phyloP scores from a whole-genome alignment of 2,329 filamentous ascomycete species.

The Pseudogymnoascus sp. region DNA sequence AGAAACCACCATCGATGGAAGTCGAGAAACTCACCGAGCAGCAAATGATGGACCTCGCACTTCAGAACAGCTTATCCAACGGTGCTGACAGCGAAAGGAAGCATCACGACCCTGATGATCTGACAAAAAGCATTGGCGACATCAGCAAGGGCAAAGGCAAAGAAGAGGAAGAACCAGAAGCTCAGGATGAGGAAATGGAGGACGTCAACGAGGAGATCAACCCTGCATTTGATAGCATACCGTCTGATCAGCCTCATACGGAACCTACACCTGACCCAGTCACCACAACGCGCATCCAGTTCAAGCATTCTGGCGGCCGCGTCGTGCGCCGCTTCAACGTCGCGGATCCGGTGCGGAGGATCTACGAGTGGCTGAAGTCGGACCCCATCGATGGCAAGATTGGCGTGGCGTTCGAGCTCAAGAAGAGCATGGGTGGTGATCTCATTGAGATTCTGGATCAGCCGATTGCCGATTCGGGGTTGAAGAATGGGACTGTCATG shows the following conservation, averaged over 20 bases:
- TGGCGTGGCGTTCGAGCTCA: constrained; percentile 76
- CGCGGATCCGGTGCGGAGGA: constrained; percentile 65
- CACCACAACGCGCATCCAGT: constrained; percentile 81
- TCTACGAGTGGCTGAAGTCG: constrained; percentile 96
- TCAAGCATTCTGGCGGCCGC: constrained; percentile 75
- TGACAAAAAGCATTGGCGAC: constrained; percentile 59
- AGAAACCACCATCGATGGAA: constrained; percentile 60
- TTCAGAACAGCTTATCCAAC: constrained; percentile 72
- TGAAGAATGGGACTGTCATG: constrained; percentile 94
- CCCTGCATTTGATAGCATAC: constrained; percentile 59
- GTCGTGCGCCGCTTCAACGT: constrained; percentile 80
- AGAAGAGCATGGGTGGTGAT: constrained; percentile 65
- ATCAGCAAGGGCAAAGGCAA: constrained; percentile 48
- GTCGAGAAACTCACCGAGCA: constrained; percentile 90
- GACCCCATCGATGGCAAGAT: constrained; percentile 73
- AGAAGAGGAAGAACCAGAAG: constrained; percentile 30
- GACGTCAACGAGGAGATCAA: constrained; percentile 20
- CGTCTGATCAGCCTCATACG: constrained; percentile 60
- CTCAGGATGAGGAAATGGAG: constrained; percentile 31
- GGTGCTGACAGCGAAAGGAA: constrained; percentile 39
- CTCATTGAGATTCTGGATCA: constrained; percentile 66
- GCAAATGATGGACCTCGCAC: constrained; percentile 89
- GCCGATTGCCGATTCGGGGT: constrained; percentile 69
- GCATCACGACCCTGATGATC: constrained; percentile 73
- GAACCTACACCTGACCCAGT: constrained; percentile 68